phyloP scores from a whole-genome alignment of 768 basidiomycete species.

The Hypholoma sublateritium region DNA sequence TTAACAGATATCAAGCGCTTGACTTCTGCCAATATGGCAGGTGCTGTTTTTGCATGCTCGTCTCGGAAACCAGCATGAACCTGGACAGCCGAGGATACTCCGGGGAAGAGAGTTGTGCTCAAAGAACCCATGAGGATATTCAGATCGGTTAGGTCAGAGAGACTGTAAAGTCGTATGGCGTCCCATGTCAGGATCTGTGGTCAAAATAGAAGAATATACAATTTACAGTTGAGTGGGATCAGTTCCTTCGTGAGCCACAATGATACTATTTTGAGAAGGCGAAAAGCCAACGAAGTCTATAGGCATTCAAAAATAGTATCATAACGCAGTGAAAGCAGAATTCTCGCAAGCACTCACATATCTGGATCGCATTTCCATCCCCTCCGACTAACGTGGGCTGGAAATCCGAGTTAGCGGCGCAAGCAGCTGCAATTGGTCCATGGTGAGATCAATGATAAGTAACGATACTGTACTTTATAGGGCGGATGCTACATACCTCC shows the following conservation, averaged over 20 bases:
- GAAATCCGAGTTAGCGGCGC: conserved; percentile 31
- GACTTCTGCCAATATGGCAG: conserved; percentile 40
- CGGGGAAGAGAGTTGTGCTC: conserved; percentile 48
- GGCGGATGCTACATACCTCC: conserved; percentile 19
- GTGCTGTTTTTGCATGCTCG: conserved; percentile 38
- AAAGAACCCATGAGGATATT: conserved; percentile 37
- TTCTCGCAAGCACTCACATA: conserved; percentile 20
- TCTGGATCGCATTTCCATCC: conserved; percentile 30
- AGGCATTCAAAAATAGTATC: conserved; percentile 48
- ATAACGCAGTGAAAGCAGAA: conserved; percentile 23
- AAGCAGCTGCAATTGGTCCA: conserved; percentile 24
- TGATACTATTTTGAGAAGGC: conserved; percentile 44
- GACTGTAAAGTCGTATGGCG: conserved; percentile 39
- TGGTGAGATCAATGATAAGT: background rate
- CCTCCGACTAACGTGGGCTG: conserved; percentile 29
- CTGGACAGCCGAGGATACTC: conserved; percentile 36
- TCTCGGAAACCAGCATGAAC: conserved; percentile 52
- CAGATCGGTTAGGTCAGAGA: conserved; percentile 48
- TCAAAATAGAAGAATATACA: conserved; percentile 43
- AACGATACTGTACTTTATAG: no score
- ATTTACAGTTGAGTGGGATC: conserved; percentile 52
- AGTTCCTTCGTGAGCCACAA: conserved; percentile 62
- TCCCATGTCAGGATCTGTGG: conserved; percentile 32
- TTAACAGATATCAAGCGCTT: conserved; percentile 36
- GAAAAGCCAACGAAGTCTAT: conserved; percentile 58